phyloP scores from a whole-genome alignment of 2,329 filamentous ascomycete genomes.

The Xylaria sp. region DNA sequence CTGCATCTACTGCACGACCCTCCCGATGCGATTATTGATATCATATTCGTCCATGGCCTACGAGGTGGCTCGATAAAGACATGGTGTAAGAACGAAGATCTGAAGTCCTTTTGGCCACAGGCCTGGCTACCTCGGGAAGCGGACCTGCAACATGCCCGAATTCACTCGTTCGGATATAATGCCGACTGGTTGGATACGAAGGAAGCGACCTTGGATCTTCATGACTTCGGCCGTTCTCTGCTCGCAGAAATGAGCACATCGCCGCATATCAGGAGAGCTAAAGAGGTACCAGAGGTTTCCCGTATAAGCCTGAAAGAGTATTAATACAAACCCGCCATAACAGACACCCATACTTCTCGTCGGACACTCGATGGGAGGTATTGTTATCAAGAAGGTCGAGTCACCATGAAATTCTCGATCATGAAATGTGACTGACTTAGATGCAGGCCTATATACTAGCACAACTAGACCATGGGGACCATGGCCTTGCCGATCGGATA shows the following conservation, averaged over 20 bases:
- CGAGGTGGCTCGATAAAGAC: conserved; percentile 9
- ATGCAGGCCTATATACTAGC: no score
- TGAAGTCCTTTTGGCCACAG: conserved; percentile 35
- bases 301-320: no score
- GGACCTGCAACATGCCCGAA: background rate
- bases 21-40: background rate
- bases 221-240: conserved; percentile 5
- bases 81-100: conserved; percentile 2
- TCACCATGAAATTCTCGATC: no score
- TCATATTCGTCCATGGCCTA: conserved; percentile 12
- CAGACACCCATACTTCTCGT: no score
- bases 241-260: background rate
- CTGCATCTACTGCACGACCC: background rate
- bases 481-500: no score
- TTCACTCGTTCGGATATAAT: background rate
- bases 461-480: no score
- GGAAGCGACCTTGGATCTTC: conserved; percentile 1
- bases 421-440: no score
- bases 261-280: background rate
- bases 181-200: background rate
- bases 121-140: background rate
- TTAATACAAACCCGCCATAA: no score
- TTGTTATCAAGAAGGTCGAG: no score
- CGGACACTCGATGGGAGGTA: no score
- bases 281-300: no score